Evolutionary conservation across 75 land plant species (phyloP), one percentile per base, ranked within the genome.

Genomic region (Adiantum capillusveneris): DNA sequence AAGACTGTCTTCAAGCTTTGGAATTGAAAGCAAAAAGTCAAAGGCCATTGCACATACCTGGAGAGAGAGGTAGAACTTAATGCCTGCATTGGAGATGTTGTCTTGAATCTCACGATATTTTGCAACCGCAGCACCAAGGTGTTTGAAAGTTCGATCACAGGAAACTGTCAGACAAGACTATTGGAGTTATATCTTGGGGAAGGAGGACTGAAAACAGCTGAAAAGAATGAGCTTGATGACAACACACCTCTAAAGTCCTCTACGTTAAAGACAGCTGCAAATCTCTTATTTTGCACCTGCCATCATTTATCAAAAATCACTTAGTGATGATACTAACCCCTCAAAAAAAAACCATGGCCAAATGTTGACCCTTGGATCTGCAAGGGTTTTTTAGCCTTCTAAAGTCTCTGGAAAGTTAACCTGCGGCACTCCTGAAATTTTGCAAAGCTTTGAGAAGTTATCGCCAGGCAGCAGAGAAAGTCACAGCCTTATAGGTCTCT

Each of bases 51-150:
- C 43, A 41, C 5, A 46, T 46, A 86, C 98, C 98, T 95, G 97
- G 46, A 95, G 82, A 18, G 97, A 91, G 21, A 95, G 81, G 68
- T 95, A 95, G 59, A 95, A 94, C 60, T 90, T 86, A 59, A 94
- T 51, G 17, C 98, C 98, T 58, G 92, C 96, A 34, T 84, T 87
- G 46, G 65, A 57, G 75, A 94, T 94, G 44, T 90, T 94, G 20
- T 86, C 96, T 59, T 81, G 87, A 41, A 94, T 84, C 66, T 94
- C 98, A 34, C 82, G 66, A 44, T 74, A 94, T 65, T 94, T 94
- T 0, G 88, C 80, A 56, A 94, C 64, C 6, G 96, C 98, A 56
- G 91, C 91, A 65, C 74, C 63, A 63, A 94, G 74, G 44, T 90
- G 98, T 57, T 84, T 86, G 55, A 62, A 86, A 28, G 83, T 62